These are phyloP conservation scores for Alternaria brassicicola DNA, from an alignment of 2,329 filamentous ascomycete species.

Conservation along the genomic window DNA sequence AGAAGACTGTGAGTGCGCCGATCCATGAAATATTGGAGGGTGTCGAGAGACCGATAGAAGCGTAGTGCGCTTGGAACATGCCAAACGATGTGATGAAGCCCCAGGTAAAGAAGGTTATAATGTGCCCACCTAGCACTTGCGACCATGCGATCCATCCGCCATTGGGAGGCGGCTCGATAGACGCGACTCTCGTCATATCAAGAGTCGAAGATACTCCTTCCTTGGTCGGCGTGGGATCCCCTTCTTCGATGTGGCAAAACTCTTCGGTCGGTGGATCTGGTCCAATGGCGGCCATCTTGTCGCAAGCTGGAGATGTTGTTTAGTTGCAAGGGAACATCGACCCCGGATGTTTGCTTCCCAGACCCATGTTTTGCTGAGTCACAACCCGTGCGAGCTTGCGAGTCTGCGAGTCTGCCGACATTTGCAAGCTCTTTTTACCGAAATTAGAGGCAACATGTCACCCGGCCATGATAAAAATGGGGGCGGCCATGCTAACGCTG, in stretches of 20 bases:
- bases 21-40: slow-evolving; percentile 44
- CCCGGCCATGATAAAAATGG: no score
- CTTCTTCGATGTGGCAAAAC: neutral
- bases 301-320: neutral
- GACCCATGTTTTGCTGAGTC: slow-evolving; percentile 6
- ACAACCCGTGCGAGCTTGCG: neutral
- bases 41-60: slow-evolving; percentile 13
- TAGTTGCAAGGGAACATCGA: neutral
- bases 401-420: neutral
- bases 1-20: slow-evolving; percentile 41
- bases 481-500: no score
- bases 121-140: slow-evolving; percentile 48
- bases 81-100: slow-evolving; percentile 41
- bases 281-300: slow-evolving; percentile 6
- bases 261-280: neutral
- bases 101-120: slow-evolving; percentile 52
- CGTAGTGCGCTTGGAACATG: slow-evolving; percentile 43
- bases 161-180: slow-evolving; percentile 38
- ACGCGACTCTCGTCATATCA: slow-evolving; percentile 9
- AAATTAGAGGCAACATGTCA: no score
- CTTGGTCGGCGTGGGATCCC: neutral
- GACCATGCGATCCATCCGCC: slow-evolving; percentile 56
- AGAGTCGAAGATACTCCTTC: neutral
- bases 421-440: neutral
- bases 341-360: neutral